Evolutionary conservation across 2,329 filamentous ascomycete genomes (phyloP), one percentile per base, ranked within the genome.

Genomic region (Fusarium nisikadoi): DNA sequence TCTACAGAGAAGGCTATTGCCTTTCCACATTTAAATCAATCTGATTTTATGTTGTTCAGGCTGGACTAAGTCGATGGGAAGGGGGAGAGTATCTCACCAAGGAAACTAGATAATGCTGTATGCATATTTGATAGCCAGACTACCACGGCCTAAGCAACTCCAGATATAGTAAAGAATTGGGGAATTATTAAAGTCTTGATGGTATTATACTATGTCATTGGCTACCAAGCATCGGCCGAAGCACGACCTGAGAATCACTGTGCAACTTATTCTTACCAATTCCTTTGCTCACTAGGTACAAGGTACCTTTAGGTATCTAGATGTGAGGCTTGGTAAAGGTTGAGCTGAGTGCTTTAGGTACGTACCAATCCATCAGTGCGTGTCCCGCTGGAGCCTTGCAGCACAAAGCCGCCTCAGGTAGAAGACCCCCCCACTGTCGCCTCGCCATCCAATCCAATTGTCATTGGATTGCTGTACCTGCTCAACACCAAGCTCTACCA

Each of bases 301-400:
- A 25, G 23, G 23, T 25, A 25, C 23, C 23, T 25, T 25, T 25
- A 25, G 23, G 23, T 25, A 25, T 25, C 23, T 25, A 25, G 23
- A 25, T 25, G 23, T 25, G 23, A 25, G 31, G 20, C 31, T 25
- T 27, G 49, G 36, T 23, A 6, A 54, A 42, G 23, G 27, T 31
- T 42, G 35, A 54, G 27, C 36, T 27, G n/a, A 50, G n/a, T 25
- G 47, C 47, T 50, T 23, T 19, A 49, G 63, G 61, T 58, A 66
- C 63, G 57, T 65, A 57, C 50, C 19, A 6, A 19, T 25, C 23
- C 20, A 39, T 39, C 60, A 75, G 72, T 78, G 77, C 78, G 77
- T 77, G 76, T 78, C 68, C 74, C 70, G 74, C 72, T 77, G 78
- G 74, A 79, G 78, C 78, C 76, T 79, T 78, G 77, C 71, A 74